Evolutionary conservation across 2,329 filamentous ascomycete genomes (phyloP), one percentile per base, ranked within the genome.

Genomic region (Aspergillus niger): DNA sequence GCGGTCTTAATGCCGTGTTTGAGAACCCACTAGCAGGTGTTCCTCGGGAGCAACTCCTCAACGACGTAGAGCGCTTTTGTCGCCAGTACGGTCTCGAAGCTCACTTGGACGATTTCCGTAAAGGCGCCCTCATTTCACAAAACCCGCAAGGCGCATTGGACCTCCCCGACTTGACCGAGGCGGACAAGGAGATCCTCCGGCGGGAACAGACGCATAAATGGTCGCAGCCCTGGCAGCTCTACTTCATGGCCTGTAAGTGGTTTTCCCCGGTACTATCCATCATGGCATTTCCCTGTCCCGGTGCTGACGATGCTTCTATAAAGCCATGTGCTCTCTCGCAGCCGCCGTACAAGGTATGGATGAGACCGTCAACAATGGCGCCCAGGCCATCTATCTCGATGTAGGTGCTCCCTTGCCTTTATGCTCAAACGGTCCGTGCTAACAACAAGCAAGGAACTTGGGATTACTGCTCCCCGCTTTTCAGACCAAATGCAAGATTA

Each of bases 11-110:
- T 61, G 71, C 76, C 8, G 63, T 74, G 59, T 79, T 85, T 57
- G 77, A 81, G 57, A 88, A 88, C 43, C 83, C 83, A 10, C 76
- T 89, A 3, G 80, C 77, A 2, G 83, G 80, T 0, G 78, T 88
- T 7, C 77, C 82, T 2, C 79, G 80, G 28, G 77, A 82, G 1
- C 73, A 82, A 55, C 79, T 89, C 13, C 71, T 88, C 41, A 71
- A 74, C 20, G 78, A 85, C 61, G 86, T 88, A 2, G 79, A 84
- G 47, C 69, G 75, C 0, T 89, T 87, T 69, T 84, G 82, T 47
- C 63, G 70, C 3, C 72, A 81, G n/a, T 79, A 81, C 53, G 79
- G 78, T 8, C 73, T 86, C 3, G 76, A 77, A 38, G 78, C 83
- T 22, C 75, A 83, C 20, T 68, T 82, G 10, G 80, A 82, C 3